Evolutionary conservation across 306 rosid species (phyloP).

Genomic region (Cicer pinnatifidum): DNA sequence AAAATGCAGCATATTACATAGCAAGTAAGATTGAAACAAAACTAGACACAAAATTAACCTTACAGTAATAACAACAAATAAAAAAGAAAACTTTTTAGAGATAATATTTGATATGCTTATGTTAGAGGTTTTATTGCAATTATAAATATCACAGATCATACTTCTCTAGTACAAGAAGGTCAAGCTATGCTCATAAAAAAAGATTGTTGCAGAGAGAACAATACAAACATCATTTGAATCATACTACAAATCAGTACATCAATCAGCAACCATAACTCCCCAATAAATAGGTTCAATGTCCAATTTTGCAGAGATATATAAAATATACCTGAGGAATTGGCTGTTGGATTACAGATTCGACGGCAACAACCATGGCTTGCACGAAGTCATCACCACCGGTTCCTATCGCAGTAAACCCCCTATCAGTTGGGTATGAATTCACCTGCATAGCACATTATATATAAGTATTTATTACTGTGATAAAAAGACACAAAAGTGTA

Average conservation of each 20-base stretch:
- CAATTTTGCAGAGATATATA: not conserved
- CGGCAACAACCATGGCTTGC: constrained; percentile 91
- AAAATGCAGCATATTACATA: constrained; percentile 22
- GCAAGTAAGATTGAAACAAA: constrained; percentile 7
- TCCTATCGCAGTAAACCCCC: constrained; percentile 97
- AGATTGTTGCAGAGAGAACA: constrained; percentile 29
- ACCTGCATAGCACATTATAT: constrained; percentile 55
- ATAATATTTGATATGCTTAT: not conserved
- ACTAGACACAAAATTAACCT: constrained; percentile 17
- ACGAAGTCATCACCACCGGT: constrained; percentile 92
- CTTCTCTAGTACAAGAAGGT: not conserved
- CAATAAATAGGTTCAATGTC: constrained; percentile 28
- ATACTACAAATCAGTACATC: not conserved
- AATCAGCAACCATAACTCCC: not conserved
- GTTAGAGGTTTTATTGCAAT: not conserved
- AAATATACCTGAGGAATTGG: constrained; percentile 75
- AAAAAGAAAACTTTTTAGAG: not conserved
- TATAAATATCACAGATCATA: constrained; percentile 1
- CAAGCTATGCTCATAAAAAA: not conserved
- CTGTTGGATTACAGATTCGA: constrained; percentile 81
- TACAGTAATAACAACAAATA: not conserved
- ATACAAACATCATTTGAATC: not conserved
- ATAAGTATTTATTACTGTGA: constrained; percentile 7
- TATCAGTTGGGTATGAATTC: constrained; percentile 85
- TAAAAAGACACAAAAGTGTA: not conserved